Evolutionary conservation across 179 eudicot genomes (phyloP), one percentile per base, ranked within the genome.

Genomic region (Beta corolliflora): DNA sequence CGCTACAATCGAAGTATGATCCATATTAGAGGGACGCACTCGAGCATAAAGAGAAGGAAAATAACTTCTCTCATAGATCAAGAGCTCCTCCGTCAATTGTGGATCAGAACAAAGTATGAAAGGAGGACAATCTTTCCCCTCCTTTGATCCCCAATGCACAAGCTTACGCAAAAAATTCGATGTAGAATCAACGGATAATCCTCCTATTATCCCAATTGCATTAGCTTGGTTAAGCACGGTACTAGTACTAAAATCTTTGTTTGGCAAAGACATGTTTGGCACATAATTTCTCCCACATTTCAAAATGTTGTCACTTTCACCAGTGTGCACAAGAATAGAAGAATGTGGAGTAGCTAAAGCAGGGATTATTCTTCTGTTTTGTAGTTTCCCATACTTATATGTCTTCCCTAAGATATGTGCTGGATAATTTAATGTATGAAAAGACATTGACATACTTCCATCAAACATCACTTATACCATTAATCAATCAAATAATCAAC

Each of bases 101-200:
- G 94, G 90, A 88, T 93, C 92, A 8, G 93, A 90, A 80, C 93
- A 91, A 75, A 91, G 91, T 76, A 89, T 83, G 84, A 90, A 93
- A 1, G 94, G 90, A 8, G 78, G 84, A 64, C 84, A 72, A 60
- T 78, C 86, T 58, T 80, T 87, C 55, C 85, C 87, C 45, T 87
- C 89, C 14, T 83, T 76, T 5, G 78, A 76, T 79, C 91, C 86
- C 86, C 79, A 84, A 25, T 79, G 81, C 52, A 85, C 90, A 19
- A 91, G 82, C 82, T 89, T 93, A n/a, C 84, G 86, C 77, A 91
- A 85, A 83, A 88, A 93, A 81, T 63, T 81, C 55, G 90, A 58
- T 73, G 90, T 88, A 23, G 89, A 86, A 59, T 77, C 83, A 71
- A 80, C 55, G 46, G 85, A 87, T 54, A 83, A 85, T 21, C 97